phyloP scores from a whole-genome alignment of 768 basidiomycete genomes.

The Goffeauzyma gilvescens region DNA sequence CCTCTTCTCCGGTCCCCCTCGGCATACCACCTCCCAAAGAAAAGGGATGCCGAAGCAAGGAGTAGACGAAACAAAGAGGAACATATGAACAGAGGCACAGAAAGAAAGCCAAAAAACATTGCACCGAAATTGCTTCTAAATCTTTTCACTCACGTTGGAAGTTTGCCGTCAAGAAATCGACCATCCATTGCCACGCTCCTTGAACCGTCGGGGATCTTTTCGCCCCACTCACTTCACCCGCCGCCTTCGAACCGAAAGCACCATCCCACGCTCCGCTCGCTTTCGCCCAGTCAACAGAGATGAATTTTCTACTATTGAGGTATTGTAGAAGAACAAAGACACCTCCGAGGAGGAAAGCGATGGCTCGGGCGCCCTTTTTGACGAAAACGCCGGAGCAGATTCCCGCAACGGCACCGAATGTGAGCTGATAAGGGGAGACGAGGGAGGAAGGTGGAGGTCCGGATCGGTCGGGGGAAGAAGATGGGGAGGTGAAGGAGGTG shows the following conservation, averaged over 20 bases:
- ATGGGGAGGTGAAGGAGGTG: too few species aligned
- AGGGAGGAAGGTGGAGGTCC: too few species aligned
- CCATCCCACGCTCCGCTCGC: conserved; percentile 51
- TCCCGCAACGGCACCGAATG: conserved; percentile 74
- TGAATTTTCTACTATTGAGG: conserved; percentile 48
- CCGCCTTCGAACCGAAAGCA: conserved; percentile 45
- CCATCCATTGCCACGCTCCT: conserved; percentile 42
- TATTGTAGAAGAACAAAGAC: conserved; percentile 88
- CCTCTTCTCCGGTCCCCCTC: too few species aligned
- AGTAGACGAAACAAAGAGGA: neutral
- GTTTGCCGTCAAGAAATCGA: conserved; percentile 70
- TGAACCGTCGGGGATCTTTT: conserved; percentile 45
- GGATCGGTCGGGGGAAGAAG: too few species aligned
- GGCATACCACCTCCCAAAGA: too few species aligned
- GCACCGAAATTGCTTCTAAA: too few species aligned
- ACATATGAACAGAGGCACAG: neutral
- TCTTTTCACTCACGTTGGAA: conserved; percentile 64
- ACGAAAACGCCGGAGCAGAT: conserved; percentile 81
- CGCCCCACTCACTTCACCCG: conserved; percentile 41
- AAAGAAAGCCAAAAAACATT: neutral
- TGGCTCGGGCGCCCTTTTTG: conserved; percentile 73
- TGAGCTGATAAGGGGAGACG: conserved; percentile 59
- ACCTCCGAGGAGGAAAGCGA: conserved; percentile 75
- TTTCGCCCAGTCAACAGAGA: conserved; percentile 64
- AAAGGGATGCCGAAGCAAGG: too few species aligned